Evolutionary conservation across 768 basidiomycete genomes (phyloP).

Genomic region (Tricholoma sp.): DNA sequence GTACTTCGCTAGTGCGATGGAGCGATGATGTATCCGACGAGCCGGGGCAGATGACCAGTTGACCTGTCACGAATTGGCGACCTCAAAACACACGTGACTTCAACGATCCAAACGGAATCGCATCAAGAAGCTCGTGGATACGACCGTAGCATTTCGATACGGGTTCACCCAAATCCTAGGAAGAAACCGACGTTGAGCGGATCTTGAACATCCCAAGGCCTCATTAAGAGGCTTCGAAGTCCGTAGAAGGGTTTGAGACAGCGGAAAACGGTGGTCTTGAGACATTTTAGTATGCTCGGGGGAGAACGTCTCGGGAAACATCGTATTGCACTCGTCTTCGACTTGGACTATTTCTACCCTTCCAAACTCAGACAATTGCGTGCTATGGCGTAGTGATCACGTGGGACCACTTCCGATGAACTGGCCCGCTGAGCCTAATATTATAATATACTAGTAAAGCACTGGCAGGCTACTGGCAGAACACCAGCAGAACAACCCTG

Average conservation of each 20-base stretch:
- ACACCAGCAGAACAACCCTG: too few species aligned
- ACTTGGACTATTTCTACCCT: conserved; percentile 24
- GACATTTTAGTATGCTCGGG: conserved; percentile 1
- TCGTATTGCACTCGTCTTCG: conserved; percentile 4
- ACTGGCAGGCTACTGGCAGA: too few species aligned
- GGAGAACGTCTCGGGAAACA: conserved; percentile 5
- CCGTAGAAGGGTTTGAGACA: background rate
- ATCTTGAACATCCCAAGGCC: background rate
- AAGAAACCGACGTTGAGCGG: background rate
- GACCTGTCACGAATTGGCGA: background rate
- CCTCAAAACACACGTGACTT: background rate
- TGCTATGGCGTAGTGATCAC: conserved; percentile 29
- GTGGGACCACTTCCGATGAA: conserved; percentile 4
- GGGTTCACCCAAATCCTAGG: background rate
- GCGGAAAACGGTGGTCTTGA: background rate
- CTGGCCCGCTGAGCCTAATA: too few species aligned
- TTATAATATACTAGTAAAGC: too few species aligned
- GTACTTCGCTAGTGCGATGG: too few species aligned
- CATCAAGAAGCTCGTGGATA: background rate
- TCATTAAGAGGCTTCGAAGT: background rate
- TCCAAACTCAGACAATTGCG: conserved; percentile 40
- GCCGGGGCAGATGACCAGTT: background rate
- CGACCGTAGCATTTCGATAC: background rate
- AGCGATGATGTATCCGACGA: background rate
- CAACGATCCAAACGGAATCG: background rate